Percentiles rank a stretch among this genome's conserved stretches.
Conservation (phyloP, 306 rosid genomes). For the Gastrolobium villosum region DNA sequence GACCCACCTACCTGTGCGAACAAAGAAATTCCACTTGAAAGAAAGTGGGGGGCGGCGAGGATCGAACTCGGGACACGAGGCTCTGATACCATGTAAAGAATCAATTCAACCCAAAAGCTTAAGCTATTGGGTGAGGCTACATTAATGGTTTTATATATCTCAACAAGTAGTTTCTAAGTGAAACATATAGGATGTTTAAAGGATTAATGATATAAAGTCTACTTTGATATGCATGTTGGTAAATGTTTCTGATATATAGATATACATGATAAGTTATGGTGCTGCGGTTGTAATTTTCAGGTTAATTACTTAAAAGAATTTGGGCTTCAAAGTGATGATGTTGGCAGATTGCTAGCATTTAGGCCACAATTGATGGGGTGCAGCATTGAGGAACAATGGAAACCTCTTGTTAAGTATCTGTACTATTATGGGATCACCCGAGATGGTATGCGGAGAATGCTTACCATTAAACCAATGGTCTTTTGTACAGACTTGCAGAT, state of each 20-base stretch:
- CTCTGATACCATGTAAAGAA: too few relatives aligned
- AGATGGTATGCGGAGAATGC: constrained; percentile 96
- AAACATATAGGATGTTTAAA: not conserved
- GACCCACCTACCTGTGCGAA: too few relatives aligned
- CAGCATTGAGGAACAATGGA: constrained; percentile 91
- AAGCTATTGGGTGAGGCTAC: too few relatives aligned
- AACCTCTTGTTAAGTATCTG: constrained; percentile 87
- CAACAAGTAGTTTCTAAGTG: too few relatives aligned
- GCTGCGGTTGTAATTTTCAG: constrained; percentile 56
- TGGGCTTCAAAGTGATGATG: constrained; percentile 76
- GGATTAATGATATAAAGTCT: not conserved
- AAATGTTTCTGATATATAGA: constrained; percentile 29
- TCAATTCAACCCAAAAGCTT: too few relatives aligned
- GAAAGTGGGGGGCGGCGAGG: too few relatives aligned
- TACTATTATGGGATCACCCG: constrained; percentile 82
- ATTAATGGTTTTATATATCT: too few relatives aligned
- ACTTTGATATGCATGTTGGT: constrained; percentile 34
- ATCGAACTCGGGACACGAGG: too few relatives aligned
- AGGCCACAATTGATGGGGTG: constrained; percentile 91
- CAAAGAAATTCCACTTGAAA: too few relatives aligned
- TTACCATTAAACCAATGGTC: constrained; percentile 81
- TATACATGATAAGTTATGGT: constrained; percentile 39
- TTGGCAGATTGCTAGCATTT: constrained; percentile 85
- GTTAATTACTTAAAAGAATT: constrained; percentile 89
- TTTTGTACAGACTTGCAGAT: constrained; percentile 81